Base-by-base conservation (phyloP, 1,284 basidiomycete genomes). In the Cutaneotrichosporon arboriforme region DNA sequence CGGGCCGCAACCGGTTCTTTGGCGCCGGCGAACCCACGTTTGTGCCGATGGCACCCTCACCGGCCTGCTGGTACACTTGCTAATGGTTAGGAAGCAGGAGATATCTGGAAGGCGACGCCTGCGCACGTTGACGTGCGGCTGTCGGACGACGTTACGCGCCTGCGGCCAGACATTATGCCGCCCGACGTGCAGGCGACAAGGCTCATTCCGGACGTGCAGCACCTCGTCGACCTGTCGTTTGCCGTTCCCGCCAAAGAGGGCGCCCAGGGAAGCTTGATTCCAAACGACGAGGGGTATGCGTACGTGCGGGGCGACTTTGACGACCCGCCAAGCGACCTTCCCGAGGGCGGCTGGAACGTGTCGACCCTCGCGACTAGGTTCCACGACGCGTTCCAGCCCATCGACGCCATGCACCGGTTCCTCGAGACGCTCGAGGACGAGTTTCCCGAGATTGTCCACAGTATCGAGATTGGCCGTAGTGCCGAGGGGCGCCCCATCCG, bases 311-410 rank as follows among this genome's bases (percentile, higher is more conserved):
- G 36, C 36, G 36, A 13, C n/a, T 20, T 26, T 18, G 20, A 36
- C 15, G 17, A 50, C 41, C 49, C 49, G 20, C 49, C 49, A 21
- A 8, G 35, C 51, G 22, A 40, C 45, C 38, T 42, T 23, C 39
- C 35, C 15, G 39, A 41, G 15, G 60, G 57, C 18, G 52, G 52
- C 10, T 72, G 66, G 64, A 62, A 72, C 37, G 54, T 68, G 9
- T 55, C 61, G 9, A 57, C 58, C 8, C 54, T 73, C 49, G 37
- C 52, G 17, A 65, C 69, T 1, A 53, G 58, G 7, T 76, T 72
- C 52, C 72, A 75, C 57, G 68, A 74, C 47, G 57, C 55, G 1
- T 77, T 74, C 60, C 74, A 74, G 37, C 43, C 61, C 3, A 38
- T 73, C 8, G 65, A 66, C 20, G 69, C 72, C 8, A 55, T 74